Evolutionary conservation across 257 asterid genomes (phyloP), one percentile per base, ranked within the genome.

Genomic region (Vinca minor): DNA sequence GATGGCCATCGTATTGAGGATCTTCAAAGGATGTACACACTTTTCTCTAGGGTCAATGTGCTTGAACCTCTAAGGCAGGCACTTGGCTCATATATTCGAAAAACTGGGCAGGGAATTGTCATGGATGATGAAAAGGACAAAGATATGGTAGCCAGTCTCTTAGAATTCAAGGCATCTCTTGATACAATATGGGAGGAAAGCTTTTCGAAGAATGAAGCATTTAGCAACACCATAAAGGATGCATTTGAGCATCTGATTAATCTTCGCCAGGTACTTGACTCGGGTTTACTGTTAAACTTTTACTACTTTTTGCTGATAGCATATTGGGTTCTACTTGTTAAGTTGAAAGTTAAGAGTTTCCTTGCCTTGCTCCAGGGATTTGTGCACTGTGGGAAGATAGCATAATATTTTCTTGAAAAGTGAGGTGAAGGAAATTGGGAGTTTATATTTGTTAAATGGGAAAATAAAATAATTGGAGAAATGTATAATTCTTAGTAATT

Each of bases 51-150:
- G 78, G 92, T 93, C 63, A 78, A 83, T 75, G 85, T 88, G 66
- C 94, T 89, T 13, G 97, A 93, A 77, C 87, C 87, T 44, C 68
- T 89, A 69, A 81, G 88, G 75, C 96, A 77, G 65, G 87, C 95
- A 35, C 91, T 93, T 60, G 86, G 77, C 75, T 89, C 82, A 68
- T 93, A 89, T 71, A 89, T 89, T 45, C 87, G 97, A 69, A 82
- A 54, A 78, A 87, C 96, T 49, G 99, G 99, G 44, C 99, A 89
- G 73, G 75, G 83, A 67, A 81, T 90, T 71, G 96, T 93, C 64
- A 74, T 86, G 83, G 97, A 93, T 73, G 99, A 93, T 69, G 99
- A 93, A 76, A 93, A 93, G 78, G 99, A 93, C 81, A 93, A 82
- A 78, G 99, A 93, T 65, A 89, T 93, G 97, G 99, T 93, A 42